phyloP scores from a whole-genome alignment of 176 grass and related monocot species.

The Oryza coarctata region DNA sequence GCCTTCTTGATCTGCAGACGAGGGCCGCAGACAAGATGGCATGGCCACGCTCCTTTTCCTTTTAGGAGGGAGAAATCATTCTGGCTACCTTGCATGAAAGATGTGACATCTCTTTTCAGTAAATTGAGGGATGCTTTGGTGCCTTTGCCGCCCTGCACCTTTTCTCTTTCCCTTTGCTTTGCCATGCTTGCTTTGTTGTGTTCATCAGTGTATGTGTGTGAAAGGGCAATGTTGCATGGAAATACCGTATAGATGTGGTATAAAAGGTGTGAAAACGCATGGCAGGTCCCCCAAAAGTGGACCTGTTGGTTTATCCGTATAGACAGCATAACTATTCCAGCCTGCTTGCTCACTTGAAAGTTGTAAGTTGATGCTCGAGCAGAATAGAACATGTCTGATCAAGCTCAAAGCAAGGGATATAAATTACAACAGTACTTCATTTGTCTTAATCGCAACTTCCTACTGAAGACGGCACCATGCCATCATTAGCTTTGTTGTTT shows the following conservation, averaged over 20 bases:
- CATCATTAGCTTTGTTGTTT: conserved; percentile 25
- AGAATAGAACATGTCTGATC: conserved; percentile 18
- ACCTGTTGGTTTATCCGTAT: neutral
- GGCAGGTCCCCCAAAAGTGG: neutral
- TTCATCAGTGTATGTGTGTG: neutral
- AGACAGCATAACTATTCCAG: conserved; percentile 26
- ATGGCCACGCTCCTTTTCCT: conserved; percentile 10
- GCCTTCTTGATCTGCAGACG: neutral
- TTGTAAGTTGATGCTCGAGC: neutral
- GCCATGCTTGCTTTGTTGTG: conserved; percentile 24
- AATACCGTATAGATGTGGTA: conserved; percentile 8
- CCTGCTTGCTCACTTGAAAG: neutral
- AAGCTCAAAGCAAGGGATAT: conserved; percentile 29
- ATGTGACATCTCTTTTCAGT: conserved; percentile 60
- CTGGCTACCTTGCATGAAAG: conserved; percentile 44
- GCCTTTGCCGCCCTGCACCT: conserved; percentile 10
- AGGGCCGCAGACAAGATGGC: neutral
- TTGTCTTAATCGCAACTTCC: conserved; percentile 17
- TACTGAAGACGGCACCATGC: conserved; percentile 26
- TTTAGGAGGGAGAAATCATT: conserved; percentile 43
- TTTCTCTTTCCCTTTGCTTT: conserved; percentile 12
- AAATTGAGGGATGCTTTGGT: conserved; percentile 51
- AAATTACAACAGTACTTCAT: conserved; percentile 21
- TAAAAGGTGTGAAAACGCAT: neutral
- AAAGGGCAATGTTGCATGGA: conserved; percentile 15